Percentiles rank a stretch among this genome's conserved stretches.
Conservation (phyloP, 176 grass and related monocot genomes). For the Hordeum marinum region DNA sequence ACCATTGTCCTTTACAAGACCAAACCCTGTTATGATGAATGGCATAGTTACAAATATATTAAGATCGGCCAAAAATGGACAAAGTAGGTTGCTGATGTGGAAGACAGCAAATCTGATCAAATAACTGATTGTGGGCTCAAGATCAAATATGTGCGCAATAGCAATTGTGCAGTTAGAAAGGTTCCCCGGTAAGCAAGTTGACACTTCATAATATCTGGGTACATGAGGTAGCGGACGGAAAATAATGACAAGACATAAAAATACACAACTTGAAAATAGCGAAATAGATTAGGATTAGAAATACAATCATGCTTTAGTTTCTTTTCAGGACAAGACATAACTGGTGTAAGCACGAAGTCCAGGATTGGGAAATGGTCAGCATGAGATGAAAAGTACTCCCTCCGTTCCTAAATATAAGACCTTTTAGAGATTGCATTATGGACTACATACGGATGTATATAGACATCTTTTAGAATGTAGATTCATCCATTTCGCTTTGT, state of each 20-base stretch:
- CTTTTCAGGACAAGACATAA: neutral
- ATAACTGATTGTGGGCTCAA: neutral
- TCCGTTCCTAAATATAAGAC: too few species aligned
- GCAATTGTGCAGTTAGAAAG: neutral
- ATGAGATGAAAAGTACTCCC: neutral
- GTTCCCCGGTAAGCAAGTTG: neutral
- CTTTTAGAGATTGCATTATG: too few species aligned
- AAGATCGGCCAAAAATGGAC: neutral
- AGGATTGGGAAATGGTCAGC: neutral
- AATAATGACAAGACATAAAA: neutral
- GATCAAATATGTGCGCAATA: neutral
- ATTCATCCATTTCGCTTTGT: too few species aligned
- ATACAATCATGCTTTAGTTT: neutral
- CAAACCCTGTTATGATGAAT: constrained; percentile 61
- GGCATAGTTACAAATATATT: constrained; percentile 9
- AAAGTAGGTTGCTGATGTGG: neutral
- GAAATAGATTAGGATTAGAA: neutral
- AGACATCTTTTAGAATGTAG: too few species aligned
- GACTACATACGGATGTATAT: too few species aligned
- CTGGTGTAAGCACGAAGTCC: neutral
- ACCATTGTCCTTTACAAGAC: constrained; percentile 66
- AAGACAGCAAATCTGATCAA: constrained; percentile 12
- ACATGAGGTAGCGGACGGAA: neutral
- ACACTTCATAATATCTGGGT: neutral
- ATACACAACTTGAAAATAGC: neutral